A percentile compares a stretch with the other conserved stretches of the same genome.
These are phyloP conservation scores for Barbarea vulgaris DNA, from an alignment of 345 rosid species.

Conservation along the genomic window DNA sequence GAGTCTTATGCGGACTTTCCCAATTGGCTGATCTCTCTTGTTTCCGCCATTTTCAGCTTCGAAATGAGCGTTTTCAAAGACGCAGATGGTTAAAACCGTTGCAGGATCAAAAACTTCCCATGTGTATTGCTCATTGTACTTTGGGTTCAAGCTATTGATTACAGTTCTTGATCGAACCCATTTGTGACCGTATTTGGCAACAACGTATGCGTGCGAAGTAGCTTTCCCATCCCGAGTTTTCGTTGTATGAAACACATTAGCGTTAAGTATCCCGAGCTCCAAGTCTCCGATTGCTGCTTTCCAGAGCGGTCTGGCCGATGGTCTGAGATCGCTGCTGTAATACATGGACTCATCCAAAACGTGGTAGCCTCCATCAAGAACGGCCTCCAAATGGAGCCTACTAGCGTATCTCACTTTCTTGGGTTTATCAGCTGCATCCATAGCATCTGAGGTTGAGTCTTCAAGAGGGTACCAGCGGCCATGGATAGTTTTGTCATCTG, in stretches of 20 bases:
- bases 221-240: slow-evolving; percentile 43
- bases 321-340: slow-evolving; percentile 54
- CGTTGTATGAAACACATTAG: slow-evolving; percentile 47
- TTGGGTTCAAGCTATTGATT: slow-evolving; percentile 30
- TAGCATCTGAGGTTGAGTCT: slow-evolving; percentile 34
- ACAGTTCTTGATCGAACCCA: slow-evolving; percentile 44
- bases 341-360: slow-evolving; percentile 57
- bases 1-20: slow-evolving; percentile 62
- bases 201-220: slow-evolving; percentile 41
- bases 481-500: slow-evolving; percentile 27
- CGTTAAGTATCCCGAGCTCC: slow-evolving; percentile 58
- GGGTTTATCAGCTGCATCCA: slow-evolving; percentile 30
- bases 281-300: slow-evolving; percentile 46
- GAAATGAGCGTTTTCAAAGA: slow-evolving; percentile 43
- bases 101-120: slow-evolving; percentile 45
- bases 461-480: slow-evolving; percentile 49
- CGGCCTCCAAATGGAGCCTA: slow-evolving; percentile 45
- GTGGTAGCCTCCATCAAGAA: slow-evolving; percentile 61
- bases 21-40: slow-evolving; percentile 48
- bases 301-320: slow-evolving; percentile 48
- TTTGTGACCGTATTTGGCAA: slow-evolving; percentile 44
- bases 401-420: slow-evolving; percentile 48
- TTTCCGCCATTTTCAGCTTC: slow-evolving; percentile 14
- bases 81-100: slow-evolving; percentile 42
- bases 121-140: slow-evolving; percentile 44